A percentile compares a stretch with the other conserved stretches of the same genome.
Evolutionary conservation across 306 rosid species (phyloP).

Genomic region (Inga oerstediana): DNA sequence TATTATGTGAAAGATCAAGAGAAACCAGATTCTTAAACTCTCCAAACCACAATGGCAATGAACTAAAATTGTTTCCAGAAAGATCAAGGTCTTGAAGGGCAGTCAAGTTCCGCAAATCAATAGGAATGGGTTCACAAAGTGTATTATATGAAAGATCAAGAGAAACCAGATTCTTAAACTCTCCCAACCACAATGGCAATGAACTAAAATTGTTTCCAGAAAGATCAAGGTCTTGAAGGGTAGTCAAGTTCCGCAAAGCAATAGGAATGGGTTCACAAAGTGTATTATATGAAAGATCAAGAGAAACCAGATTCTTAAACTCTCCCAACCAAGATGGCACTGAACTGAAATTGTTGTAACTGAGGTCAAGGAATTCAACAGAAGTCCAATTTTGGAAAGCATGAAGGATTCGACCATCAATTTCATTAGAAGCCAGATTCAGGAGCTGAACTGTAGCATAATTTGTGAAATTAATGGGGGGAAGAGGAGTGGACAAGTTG

Average conservation of each 20-base stretch:
- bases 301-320: not conserved
- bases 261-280: not conserved
- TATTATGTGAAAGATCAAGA: too few species aligned
- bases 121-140: too few species aligned
- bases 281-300: not conserved
- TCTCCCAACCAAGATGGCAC: too few species aligned
- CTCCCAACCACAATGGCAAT: conserved; percentile 18
- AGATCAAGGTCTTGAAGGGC: too few species aligned
- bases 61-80: too few species aligned
- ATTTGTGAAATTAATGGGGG: not conserved
- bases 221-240: conserved; percentile 15
- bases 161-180: not conserved
- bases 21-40: too few species aligned
- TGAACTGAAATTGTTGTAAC: not conserved
- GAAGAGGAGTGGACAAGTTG: not conserved
- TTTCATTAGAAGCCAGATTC: not conserved
- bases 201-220: not conserved
- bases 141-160: too few species aligned
- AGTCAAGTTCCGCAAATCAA: too few species aligned
- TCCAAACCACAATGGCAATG: too few species aligned
- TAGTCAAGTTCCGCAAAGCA: conserved; percentile 6
- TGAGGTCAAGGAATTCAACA: not conserved
- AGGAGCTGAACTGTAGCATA: not conserved
- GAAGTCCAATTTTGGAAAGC: not conserved
- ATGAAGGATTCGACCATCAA: too few species aligned